Base-by-base conservation (phyloP, 106 monocot species). In the Narthecium ossifragum region DNA sequence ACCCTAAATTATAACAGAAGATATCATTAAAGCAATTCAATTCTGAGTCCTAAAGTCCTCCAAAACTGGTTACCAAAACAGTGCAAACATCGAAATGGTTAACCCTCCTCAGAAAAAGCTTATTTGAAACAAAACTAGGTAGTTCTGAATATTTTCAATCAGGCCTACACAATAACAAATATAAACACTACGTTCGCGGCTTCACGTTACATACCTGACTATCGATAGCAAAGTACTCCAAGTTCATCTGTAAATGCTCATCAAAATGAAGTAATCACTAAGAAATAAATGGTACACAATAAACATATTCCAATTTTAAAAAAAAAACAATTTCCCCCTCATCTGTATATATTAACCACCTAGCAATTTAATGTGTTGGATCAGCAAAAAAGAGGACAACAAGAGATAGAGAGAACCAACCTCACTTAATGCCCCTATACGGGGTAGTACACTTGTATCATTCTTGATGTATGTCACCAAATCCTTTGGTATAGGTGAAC, bases 201-300 rank as follows among this genome's bases (percentile, higher is more conserved):
- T n/a, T n/a, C 3, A 53, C 28, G 29, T 27, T 53, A 65, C 29
- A 30, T 80, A 98, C 96, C 96, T 98, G 96, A 59, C 90, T 79
- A 69, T 98, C 96, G 74, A 85, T 81, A 34, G 91, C 81, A 79
- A 98, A 91, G 75, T 98, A 98, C 51, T 98, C 96, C 86, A 98
- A 81, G 55, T 98, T 98, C 84, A 91, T 91, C 96, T 98, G 90
- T 66, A 82, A 46, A 32, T 41, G 32, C 36, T 64, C 34, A 51
- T 28, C 20, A 61, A 72, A 65, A 64, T 52, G 2, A 41, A 43
- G 10, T 32, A 53, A 34, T 59, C 60, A 27, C 2, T n/a, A 50
- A 51, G 23, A 15, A 60, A 65, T 17, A 37, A 67, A 22, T 57
- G 57, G 20, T 1, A 30, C 33, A 57, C 22, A 36, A 6, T 20